These are phyloP conservation scores for Rhododendron vialii DNA, from an alignment of 148 eudicot genomes.

Conservation along the genomic window DNA sequence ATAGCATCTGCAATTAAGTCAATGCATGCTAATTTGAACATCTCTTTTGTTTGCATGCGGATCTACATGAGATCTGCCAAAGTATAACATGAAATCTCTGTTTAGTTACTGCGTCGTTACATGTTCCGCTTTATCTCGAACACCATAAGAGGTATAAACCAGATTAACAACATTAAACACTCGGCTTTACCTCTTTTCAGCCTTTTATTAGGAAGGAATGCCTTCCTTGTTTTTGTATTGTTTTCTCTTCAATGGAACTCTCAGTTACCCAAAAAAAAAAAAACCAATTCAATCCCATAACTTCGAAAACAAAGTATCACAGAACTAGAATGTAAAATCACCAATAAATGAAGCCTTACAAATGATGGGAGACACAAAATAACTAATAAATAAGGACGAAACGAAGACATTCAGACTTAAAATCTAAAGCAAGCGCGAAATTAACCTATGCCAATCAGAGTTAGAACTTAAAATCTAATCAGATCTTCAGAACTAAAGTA, in stretches of 20 bases:
- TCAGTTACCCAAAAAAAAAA: background rate
- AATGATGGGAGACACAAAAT: background rate
- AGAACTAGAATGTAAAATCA: background rate
- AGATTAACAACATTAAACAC: background rate
- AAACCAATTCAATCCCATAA: background rate
- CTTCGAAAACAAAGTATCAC: background rate
- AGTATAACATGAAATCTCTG: background rate
- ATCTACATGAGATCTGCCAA: background rate
- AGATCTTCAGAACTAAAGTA: background rate
- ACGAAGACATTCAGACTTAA: background rate
- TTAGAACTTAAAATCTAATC: background rate
- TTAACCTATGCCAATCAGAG: background rate
- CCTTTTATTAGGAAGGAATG: background rate
- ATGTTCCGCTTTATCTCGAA: background rate
- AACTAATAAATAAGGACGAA: background rate
- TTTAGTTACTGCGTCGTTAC: background rate
- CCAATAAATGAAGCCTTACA: background rate
- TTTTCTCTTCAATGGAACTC: background rate
- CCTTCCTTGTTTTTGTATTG: background rate
- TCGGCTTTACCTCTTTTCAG: background rate
- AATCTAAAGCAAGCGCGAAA: background rate
- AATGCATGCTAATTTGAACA: background rate
- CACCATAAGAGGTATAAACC: background rate
- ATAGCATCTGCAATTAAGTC: background rate
- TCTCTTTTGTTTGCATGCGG: background rate